Evolutionary conservation across 2,329 filamentous ascomycete genomes (phyloP), one percentile per base, ranked within the genome.

Genomic region (Aureobasidium vineae): DNA sequence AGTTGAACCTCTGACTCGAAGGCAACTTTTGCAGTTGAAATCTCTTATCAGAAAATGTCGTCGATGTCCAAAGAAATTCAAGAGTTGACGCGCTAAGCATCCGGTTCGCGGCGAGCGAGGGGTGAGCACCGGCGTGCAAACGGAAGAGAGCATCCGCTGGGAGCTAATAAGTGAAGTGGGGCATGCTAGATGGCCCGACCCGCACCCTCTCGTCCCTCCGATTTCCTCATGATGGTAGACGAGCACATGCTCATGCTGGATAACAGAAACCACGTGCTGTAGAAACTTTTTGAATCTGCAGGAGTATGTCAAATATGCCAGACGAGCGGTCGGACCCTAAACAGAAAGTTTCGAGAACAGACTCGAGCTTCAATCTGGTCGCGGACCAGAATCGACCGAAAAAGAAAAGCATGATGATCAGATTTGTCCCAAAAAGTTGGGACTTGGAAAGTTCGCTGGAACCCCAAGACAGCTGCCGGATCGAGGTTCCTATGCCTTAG

Each of bases 21-120:
- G 41, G 1, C 1, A 10, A 21, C 45, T 63, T 28, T 40, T 52
- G 31, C 19, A 23, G 33, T n/a, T 36, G 54, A 59, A 61, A 49
- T 61, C n/a, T 49, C 57, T 61, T 31, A 47, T 49, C n/a, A 26
- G 11, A 61, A 61, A 38, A 19, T 36, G 11, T n/a, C 21, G 26
- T 45, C 28, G 59, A 63, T 13, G 23, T 28, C 40, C 16, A n/a
- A 8, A 23, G 59, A 63, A n/a, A 31, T 36, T 52, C 59, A 28
- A 50, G 41, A 40, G 36, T 38, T 28, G 36, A 64, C 38, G 38
- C 60, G 60, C 60, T 64, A 64, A 64, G 26, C 47, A 54, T 54
- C 61, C 61, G 61, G 49, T 53, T 64, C 40, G 49, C 61, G 61
- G 61, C 61, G 60, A 63, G 45, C 60, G 61, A 64, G 61, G 61